Conservation (phyloP, 2,329 filamentous ascomycete genomes). For the Pseudohalonectria lignicola region DNA sequence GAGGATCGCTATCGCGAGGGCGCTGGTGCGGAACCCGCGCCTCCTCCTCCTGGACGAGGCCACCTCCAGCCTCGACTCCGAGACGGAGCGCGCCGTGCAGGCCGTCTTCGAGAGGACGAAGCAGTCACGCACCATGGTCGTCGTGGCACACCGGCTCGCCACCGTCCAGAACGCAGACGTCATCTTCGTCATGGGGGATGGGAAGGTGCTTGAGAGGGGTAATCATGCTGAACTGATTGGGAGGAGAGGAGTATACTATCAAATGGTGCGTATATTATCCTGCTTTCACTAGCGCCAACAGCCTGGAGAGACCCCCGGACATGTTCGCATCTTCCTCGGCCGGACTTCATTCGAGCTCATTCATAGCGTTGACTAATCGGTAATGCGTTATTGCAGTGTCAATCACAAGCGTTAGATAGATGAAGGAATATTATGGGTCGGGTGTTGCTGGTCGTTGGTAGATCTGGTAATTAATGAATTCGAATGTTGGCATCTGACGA, state of each 20-base stretch:
- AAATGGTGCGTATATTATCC: no score
- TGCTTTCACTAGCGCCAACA: constrained; percentile 22
- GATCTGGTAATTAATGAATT: no score
- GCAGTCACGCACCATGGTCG: constrained; percentile 48
- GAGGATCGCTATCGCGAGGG: constrained; percentile 9
- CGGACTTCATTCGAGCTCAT: no score
- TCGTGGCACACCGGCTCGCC: constrained; percentile 54
- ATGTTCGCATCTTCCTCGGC: no score
- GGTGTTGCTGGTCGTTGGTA: no score
- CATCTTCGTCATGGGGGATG: constrained; percentile 59
- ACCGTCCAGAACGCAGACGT: constrained; percentile 60
- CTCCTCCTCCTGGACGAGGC: constrained; percentile 10
- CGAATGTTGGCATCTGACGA: no score
- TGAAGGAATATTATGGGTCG: no score
- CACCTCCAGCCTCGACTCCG: constrained; percentile 8
- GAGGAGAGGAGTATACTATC: constrained; percentile 37
- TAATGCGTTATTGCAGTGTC: no score
- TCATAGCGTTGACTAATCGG: no score
- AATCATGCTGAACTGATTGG: constrained; percentile 39
- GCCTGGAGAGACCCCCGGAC: no score
- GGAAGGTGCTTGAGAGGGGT: constrained; percentile 50
- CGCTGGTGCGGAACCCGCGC: constrained; percentile 6
- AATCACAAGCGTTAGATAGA: constrained; percentile 8
- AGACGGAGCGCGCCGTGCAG: constrained; percentile 10
- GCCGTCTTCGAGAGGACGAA: constrained; percentile 16